phyloP scores from a whole-genome alignment of 1,284 basidiomycete species.

The Rhodotorula glutinis region DNA sequence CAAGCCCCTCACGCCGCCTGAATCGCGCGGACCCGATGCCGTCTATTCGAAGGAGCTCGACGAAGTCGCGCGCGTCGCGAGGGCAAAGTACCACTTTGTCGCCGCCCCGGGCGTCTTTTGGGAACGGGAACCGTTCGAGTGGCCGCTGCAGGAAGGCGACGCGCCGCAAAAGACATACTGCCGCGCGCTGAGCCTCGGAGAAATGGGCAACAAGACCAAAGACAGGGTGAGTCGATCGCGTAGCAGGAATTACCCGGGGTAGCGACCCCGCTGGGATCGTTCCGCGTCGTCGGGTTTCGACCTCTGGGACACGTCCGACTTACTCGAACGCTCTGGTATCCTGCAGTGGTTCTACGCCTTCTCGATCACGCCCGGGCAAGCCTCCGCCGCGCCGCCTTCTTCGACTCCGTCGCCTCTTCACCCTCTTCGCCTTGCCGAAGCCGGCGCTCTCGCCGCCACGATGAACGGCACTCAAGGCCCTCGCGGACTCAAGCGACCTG shows the following conservation, averaged over 20 bases:
- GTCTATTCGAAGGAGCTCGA: slow-evolving; percentile 30
- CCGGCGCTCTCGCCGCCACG: slow-evolving; percentile 1
- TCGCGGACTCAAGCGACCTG: slow-evolving; percentile 38
- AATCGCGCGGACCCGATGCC: slow-evolving; percentile 1
- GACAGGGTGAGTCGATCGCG: slow-evolving; percentile 66
- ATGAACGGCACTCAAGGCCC: slow-evolving; percentile 13
- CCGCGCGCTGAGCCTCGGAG: slow-evolving; percentile 71
- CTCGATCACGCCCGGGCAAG: slow-evolving; percentile 55
- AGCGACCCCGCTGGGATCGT: too few relatives aligned
- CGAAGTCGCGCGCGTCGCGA: slow-evolving; percentile 51
- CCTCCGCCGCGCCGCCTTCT: slow-evolving; percentile 60
- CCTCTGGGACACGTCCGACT: not conserved
- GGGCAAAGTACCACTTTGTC: slow-evolving; percentile 71
- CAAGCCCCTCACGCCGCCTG: slow-evolving; percentile 33
- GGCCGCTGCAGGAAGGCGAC: slow-evolving; percentile 62
- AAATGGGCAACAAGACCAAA: slow-evolving; percentile 75
- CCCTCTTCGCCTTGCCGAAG: slow-evolving; percentile 41
- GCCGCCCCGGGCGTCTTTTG: slow-evolving; percentile 63
- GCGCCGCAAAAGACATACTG: slow-evolving; percentile 42
- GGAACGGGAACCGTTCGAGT: slow-evolving; percentile 85
- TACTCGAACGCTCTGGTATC: not conserved
- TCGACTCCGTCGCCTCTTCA: slow-evolving; percentile 69
- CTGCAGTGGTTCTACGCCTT: slow-evolving; percentile 74
- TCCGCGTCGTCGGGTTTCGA: slow-evolving; percentile 1
- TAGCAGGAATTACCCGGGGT: too few relatives aligned